Conservation (phyloP, 441 rosid genomes). For the California macrophylla region DNA sequence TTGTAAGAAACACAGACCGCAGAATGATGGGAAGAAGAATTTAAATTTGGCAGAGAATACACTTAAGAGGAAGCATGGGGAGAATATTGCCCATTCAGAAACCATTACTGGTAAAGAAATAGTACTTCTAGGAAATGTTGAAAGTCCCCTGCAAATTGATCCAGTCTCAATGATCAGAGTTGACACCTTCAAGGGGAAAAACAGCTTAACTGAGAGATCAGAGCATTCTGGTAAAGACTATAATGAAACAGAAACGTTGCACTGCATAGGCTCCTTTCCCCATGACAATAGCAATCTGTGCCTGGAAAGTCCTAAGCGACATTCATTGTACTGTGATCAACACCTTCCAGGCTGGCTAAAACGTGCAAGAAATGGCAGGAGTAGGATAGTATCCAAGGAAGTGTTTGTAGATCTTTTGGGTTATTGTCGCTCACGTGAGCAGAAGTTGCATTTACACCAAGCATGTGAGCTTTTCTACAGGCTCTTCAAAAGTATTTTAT, state of each 20-base stretch:
- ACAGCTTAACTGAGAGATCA: conserved; percentile 35
- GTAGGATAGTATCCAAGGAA: conserved; percentile 87
- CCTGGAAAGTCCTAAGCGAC: conserved; percentile 57
- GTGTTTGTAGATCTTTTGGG: conserved; percentile 69
- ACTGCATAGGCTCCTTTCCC: conserved; percentile 58
- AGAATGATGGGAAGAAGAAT: conserved; percentile 27
- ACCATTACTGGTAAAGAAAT: conserved; percentile 39
- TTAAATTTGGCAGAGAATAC: conserved; percentile 28
- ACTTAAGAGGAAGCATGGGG: conserved; percentile 52
- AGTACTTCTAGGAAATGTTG: conserved; percentile 40
- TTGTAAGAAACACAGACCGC: conserved; percentile 89
- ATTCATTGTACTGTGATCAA: conserved; percentile 70
- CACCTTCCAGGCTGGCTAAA: conserved; percentile 99
- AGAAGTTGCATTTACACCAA: conserved; percentile 66
- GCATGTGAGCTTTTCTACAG: conserved; percentile 95
- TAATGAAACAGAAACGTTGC: conserved; percentile 26
- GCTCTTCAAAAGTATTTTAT: conserved; percentile 80
- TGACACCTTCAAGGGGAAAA: conserved; percentile 26
- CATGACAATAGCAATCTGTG: conserved; percentile 40
- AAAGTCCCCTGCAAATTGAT: conserved; percentile 38
- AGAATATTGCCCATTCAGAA: conserved; percentile 32
- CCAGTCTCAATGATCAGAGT: conserved; percentile 34
- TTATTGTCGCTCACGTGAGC: conserved; percentile 48
- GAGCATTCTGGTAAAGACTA: conserved; percentile 35
- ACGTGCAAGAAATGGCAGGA: conserved; percentile 96